Percentiles rank a stretch among this genome's conserved stretches.
phyloP scores from a whole-genome alignment of 108 stramenopile species.

The Fragilaria radians region DNA sequence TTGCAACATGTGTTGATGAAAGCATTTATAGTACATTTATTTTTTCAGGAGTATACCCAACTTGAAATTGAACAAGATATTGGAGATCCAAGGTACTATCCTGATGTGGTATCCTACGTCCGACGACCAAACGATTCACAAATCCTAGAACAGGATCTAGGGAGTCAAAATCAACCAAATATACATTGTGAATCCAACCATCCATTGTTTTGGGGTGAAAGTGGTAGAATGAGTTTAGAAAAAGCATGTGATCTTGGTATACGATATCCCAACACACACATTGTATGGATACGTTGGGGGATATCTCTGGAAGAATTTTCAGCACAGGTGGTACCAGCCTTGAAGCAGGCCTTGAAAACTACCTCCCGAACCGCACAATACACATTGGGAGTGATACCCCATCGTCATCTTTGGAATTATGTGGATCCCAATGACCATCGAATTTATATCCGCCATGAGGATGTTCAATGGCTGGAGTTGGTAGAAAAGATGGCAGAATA shows the following conservation, averaged over 20 bases:
- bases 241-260: conserved; percentile 26
- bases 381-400: conserved; percentile 20
- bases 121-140: background rate
- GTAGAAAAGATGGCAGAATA: background rate
- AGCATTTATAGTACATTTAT: conserved; percentile 22
- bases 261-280: conserved; percentile 19
- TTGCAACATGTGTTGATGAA: conserved; percentile 27
- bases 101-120: conserved; percentile 15
- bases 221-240: conserved; percentile 24
- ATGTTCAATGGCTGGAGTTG: background rate
- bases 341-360: conserved; percentile 7
- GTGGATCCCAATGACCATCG: conserved; percentile 5
- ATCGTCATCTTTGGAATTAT: conserved; percentile 22
- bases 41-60: conserved; percentile 10
- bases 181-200: no score
- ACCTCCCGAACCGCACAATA: conserved; percentile 12
- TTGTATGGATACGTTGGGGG: conserved; percentile 26
- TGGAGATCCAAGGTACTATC: conserved; percentile 26
- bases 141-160: background rate
- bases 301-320: conserved; percentile 11
- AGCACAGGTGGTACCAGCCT: conserved; percentile 10
- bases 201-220: conserved; percentile 28
- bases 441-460: background rate
- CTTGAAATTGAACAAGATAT: conserved; percentile 29
- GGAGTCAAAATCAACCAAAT: background rate